Conservation (phyloP, 2,329 filamentous ascomycete species). For the Tolypocladium tundrense region DNA sequence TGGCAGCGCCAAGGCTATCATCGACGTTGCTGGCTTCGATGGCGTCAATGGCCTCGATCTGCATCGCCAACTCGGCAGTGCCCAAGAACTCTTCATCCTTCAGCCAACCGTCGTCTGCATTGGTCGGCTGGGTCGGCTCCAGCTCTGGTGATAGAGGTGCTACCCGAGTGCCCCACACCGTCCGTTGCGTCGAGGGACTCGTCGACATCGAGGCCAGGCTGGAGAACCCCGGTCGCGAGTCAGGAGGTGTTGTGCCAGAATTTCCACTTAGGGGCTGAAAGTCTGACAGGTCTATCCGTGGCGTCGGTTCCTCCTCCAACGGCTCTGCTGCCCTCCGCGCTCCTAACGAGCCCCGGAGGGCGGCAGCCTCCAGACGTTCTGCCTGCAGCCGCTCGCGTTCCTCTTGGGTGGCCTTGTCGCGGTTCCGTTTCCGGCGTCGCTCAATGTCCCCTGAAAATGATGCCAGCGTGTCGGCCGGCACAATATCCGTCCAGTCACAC, state of each 20-base stretch:
- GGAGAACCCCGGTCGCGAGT: conserved; percentile 51
- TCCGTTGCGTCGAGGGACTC: conserved; percentile 64
- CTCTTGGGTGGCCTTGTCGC: conserved; percentile 75
- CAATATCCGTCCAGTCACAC: conserved; percentile 90
- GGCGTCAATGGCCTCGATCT: conserved; percentile 44
- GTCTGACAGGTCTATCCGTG: conserved; percentile 44
- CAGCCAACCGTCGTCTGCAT: conserved; percentile 70
- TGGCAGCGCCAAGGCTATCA: conserved; percentile 7
- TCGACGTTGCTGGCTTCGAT: conserved; percentile 16
- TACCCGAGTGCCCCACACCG: conserved; percentile 84
- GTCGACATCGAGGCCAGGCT: conserved; percentile 69
- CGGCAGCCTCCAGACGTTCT: conserved; percentile 67
- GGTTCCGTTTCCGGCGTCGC: conserved; percentile 62
- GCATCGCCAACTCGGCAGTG: conserved; percentile 47
- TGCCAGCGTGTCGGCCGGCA: conserved; percentile 63
- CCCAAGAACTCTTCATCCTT: conserved; percentile 67
- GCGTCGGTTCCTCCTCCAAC: conserved; percentile 25
- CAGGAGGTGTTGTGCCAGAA: conserved; percentile 42
- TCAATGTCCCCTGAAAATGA: conserved; percentile 70
- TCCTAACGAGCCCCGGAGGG: conserved; percentile 43
- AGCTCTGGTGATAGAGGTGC: conserved; percentile 51
- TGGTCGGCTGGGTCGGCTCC: conserved; percentile 20
- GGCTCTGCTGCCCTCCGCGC: conserved; percentile 27
- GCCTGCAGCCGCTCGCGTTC: conserved; percentile 77
- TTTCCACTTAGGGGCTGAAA: conserved; percentile 52